Evolutionary conservation across 2,329 filamentous ascomycete genomes (phyloP).

Genomic region (Nemania sp.): DNA sequence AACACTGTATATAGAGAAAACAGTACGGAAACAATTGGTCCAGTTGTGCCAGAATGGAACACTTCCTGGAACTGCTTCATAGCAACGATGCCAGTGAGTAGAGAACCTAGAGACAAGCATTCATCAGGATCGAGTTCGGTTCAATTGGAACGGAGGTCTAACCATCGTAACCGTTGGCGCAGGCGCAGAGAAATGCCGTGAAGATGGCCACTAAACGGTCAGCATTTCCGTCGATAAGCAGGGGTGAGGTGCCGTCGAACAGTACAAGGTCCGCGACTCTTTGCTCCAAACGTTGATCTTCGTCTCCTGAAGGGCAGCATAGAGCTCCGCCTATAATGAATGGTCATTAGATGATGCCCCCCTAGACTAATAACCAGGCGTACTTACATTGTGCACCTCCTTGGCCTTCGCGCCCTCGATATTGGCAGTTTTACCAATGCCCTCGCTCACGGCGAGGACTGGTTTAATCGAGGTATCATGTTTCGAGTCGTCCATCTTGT

Average conservation of each 20-base stretch:
- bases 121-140: constrained; percentile 17
- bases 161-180: constrained; percentile 54
- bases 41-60: constrained; percentile 45
- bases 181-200: constrained; percentile 51
- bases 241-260: constrained; percentile 28
- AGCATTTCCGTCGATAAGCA: not conserved
- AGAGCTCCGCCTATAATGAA: constrained; percentile 50
- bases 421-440: constrained; percentile 37
- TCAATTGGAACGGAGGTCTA: constrained; percentile 2
- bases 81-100: constrained; percentile 51
- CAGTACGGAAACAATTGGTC: constrained; percentile 48
- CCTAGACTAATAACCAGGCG: not conserved
- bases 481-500: constrained; percentile 18
- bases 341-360: not conserved
- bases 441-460: constrained; percentile 34
- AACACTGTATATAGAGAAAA: constrained; percentile 56
- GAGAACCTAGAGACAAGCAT: constrained; percentile 40
- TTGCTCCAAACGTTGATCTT: constrained; percentile 50
- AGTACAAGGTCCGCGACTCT: constrained; percentile 49
- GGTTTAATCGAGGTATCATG: constrained; percentile 26
- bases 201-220: constrained; percentile 47
- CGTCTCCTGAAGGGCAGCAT: constrained; percentile 51
- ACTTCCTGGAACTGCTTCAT: constrained; percentile 49
- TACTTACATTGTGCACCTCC: constrained; percentile 46
- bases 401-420: constrained; percentile 46